phyloP scores from a whole-genome alignment of 371 early-diverging fungal genomes.

The Dinochytrium kinnereticum region DNA sequence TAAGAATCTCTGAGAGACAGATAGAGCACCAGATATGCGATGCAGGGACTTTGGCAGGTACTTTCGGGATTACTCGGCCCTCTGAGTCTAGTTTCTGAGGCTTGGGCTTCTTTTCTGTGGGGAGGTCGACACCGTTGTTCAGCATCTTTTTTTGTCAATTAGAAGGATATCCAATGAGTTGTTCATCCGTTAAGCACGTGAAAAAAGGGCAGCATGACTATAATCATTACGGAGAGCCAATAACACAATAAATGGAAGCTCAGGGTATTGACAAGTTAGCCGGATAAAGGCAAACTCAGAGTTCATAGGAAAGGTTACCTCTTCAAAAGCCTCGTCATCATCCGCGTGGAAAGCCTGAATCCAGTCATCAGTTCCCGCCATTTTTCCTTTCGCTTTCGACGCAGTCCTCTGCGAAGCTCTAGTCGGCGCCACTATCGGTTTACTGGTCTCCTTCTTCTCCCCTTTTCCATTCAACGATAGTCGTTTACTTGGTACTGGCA shows the following conservation, averaged over 20 bases:
- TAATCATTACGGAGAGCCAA: background rate
- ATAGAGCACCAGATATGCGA: slow-evolving; percentile 1
- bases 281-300: too few species aligned
- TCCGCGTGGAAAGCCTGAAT: background rate
- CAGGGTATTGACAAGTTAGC: too few species aligned
- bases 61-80: background rate
- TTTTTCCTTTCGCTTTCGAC: background rate
- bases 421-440: background rate
- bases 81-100: background rate
- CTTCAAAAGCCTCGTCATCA: background rate
- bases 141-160: background rate
- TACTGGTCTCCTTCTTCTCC: background rate
- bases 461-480: background rate
- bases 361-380: background rate
- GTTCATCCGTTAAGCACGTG: too few species aligned
- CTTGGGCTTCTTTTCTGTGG: background rate
- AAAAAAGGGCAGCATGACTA: background rate
- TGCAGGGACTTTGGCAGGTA: background rate
- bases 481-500: background rate
- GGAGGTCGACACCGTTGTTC: background rate
- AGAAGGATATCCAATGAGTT: background rate
- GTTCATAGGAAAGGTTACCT: background rate
- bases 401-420: background rate
- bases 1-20: background rate
- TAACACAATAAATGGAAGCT: too few species aligned